These are phyloP conservation scores for Anaeromyces robustus DNA, from an alignment of 192 early-diverging fungal genomes.

Conservation along the genomic window DNA sequence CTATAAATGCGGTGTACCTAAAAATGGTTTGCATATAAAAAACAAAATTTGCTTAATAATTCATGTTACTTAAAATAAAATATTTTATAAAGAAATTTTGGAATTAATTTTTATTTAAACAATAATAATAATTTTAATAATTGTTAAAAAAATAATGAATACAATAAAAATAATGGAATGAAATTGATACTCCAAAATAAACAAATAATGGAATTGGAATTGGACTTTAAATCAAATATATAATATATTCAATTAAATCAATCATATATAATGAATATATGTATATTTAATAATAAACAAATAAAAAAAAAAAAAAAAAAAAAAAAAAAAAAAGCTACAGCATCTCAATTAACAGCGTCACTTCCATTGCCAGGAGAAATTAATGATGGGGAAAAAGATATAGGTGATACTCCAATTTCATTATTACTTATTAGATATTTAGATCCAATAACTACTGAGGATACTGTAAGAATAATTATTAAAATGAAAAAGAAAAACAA, in stretches of 20 bases:
- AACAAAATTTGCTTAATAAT: neutral
- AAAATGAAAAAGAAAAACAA: too few species aligned
- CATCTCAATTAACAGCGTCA: neutral
- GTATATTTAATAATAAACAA: too few species aligned
- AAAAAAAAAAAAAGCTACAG: neutral
- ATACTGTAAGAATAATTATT: conserved; percentile 11
- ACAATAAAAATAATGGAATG: too few species aligned
- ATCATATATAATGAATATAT: too few species aligned
- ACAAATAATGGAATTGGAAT: too few species aligned
- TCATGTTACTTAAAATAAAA: neutral
- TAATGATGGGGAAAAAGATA: conserved; percentile 45
- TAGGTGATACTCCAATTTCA: conserved; percentile 24
- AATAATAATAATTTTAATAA: too few species aligned
- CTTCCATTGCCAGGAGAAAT: conserved; percentile 2
- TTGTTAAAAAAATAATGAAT: too few species aligned
- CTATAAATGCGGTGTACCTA: neutral
- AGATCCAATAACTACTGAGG: conserved; percentile 40
- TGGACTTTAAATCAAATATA: too few species aligned
- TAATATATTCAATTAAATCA: too few species aligned
- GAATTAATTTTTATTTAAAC: neutral
- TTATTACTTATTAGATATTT: conserved; percentile 40
- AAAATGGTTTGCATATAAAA: neutral
- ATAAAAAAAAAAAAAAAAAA: too few species aligned
- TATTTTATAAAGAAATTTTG: neutral
- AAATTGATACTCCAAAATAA: too few species aligned